Evolutionary conservation across 768 basidiomycete genomes (phyloP), one percentile per base, ranked within the genome.

Genomic region (Podaxis sp.): DNA sequence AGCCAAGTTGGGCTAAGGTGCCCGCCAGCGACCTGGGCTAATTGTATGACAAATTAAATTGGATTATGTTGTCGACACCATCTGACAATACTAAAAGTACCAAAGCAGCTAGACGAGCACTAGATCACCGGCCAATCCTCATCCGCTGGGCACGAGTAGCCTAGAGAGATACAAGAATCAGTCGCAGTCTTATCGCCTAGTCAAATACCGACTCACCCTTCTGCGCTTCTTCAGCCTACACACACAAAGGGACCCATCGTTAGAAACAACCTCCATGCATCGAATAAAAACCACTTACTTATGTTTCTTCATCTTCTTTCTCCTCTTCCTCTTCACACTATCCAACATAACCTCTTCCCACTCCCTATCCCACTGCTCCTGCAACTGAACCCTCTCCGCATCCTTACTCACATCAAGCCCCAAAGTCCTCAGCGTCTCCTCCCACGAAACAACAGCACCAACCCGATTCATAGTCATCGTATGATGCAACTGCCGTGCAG

Each of bases 301-400:
- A 75, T 96, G 95, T 78, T 95, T 96, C 84, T 90, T 93, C 88
- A 96, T 96, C 87, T 96, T 96, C 87, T 87, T 90, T 81, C 86
- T 81, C 68, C 86, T 83, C 82, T 95, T 95, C 74, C 92, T 84
- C 80, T 88, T 90, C 30, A 86, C 87, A 67, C 92, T 93, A 68
- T 94, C 93, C 77, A 91, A 80, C 72, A 86, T 74, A 15, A 91
- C 82, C 49, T 84, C 82, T 66, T 86, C 81, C 82, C 83, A 88
- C 63, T 86, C 84, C 71, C 81, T 82, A 15, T 85, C 82, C 67
- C 81, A 76, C 67, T 84, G 79, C 62, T 82, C 80, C 57, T 82
- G 82, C 71, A 81, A 75, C 59, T 79, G 78, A 49, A 83, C 78
- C 60, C 82, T 80, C 48, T 80, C 79, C 46, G 78, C 78, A n/a